Percentiles rank a stretch among this genome's conserved stretches.
Conservation (phyloP, 208 protist genomes). For the Acanthamoeba sp. region DNA sequence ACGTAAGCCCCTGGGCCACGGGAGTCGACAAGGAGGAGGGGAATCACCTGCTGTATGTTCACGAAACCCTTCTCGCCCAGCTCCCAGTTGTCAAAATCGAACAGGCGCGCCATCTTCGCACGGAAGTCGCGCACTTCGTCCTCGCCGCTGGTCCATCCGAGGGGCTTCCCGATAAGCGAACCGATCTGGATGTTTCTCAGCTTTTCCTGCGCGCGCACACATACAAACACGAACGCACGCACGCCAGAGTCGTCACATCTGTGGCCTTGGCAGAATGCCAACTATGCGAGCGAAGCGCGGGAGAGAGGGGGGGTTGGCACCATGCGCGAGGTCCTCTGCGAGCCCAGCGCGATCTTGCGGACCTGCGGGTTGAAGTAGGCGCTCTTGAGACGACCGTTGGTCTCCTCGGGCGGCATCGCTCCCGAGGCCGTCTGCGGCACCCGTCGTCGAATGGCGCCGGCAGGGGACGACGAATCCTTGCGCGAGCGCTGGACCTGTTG, state of each 20-base stretch:
- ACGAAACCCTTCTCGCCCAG: not conserved
- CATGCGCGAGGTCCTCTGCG: not conserved
- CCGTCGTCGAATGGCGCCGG: not conserved
- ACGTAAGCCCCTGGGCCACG: too few relatives aligned
- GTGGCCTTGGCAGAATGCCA: not conserved
- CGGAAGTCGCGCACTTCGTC: constrained; percentile 33
- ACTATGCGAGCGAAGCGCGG: too few relatives aligned
- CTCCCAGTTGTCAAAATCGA: constrained; percentile 23
- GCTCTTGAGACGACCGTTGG: not conserved
- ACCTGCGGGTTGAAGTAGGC: constrained; percentile 4
- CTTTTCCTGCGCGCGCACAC: not conserved
- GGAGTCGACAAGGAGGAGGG: too few relatives aligned
- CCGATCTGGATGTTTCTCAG: constrained; percentile 30
- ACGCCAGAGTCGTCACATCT: not conserved
- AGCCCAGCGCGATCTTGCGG: constrained; percentile 15
- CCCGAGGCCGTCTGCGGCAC: not conserved
- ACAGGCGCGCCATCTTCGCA: constrained; percentile 8
- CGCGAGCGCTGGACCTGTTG: not conserved
- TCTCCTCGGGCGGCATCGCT: not conserved
- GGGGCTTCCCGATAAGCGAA: not conserved
- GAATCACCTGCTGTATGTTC: not conserved
- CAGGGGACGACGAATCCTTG: not conserved
- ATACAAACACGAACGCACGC: too few relatives aligned
- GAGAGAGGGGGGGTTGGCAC: not conserved
- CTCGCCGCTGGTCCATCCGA: not conserved